Conservation (phyloP, 495 filamentous ascomycete species). For the Penicillium odoratum region DNA sequence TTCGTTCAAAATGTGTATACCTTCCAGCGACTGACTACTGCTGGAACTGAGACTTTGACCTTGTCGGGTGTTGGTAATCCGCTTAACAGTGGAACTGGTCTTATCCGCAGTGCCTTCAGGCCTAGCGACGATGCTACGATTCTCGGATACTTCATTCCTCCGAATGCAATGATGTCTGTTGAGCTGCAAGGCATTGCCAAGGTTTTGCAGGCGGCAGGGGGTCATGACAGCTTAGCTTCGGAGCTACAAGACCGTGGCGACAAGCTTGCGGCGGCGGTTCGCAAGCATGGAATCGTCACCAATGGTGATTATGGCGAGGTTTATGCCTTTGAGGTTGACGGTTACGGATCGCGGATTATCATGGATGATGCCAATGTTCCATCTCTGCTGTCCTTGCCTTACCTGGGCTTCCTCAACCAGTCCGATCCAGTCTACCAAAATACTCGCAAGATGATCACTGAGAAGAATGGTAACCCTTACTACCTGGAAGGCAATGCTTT, state of each 20-base stretch:
- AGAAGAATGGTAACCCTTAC: conserved; percentile 81
- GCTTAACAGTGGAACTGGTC: conserved; percentile 76
- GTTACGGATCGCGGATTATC: conserved; percentile 83
- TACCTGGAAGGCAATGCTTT: conserved; percentile 79
- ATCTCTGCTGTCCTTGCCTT: conserved; percentile 80
- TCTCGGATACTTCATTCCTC: conserved; percentile 91
- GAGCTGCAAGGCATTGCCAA: conserved; percentile 77
- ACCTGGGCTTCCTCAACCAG: conserved; percentile 75
- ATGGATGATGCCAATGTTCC: conserved; percentile 99
- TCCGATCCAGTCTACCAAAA: conserved; percentile 77
- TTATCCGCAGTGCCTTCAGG: conserved; percentile 89
- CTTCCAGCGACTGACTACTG: conserved; percentile 75
- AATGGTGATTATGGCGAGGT: conserved; percentile 84
- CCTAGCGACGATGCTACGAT: conserved; percentile 99
- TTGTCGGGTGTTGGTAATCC: conserved; percentile 87
- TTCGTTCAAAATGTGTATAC: conserved; percentile 77
- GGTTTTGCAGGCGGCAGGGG: conserved; percentile 61
- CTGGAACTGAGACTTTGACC: conserved; percentile 87
- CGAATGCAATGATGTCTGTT: conserved; percentile 93
- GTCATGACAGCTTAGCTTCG: conserved; percentile 45
- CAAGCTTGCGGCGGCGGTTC: conserved; percentile 72
- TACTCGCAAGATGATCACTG: conserved; percentile 87
- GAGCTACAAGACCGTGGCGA: conserved; percentile 65
- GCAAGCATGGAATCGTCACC: conserved; percentile 84
- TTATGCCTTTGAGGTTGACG: conserved; percentile 96